Evolutionary conservation across 106 monocot species (phyloP).

Genomic region (Iris macrosiphon): DNA sequence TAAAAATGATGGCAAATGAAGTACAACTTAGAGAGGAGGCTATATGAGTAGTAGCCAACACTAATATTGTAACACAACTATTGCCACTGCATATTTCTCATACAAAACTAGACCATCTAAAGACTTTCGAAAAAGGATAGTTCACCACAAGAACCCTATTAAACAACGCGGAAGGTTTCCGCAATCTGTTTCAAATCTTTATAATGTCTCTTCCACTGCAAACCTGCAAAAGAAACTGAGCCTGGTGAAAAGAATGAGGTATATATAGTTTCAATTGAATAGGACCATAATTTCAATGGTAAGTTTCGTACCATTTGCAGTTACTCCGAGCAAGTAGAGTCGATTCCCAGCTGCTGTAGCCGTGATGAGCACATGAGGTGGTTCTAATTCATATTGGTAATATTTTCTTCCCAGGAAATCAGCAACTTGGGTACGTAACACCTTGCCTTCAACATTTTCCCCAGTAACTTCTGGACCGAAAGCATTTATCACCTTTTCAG

Average conservation of each 20-base stretch:
- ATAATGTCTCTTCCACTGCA: slow-evolving; percentile 90
- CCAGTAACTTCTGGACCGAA: slow-evolving; percentile 95
- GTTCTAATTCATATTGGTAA: slow-evolving; percentile 82
- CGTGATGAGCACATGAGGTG: slow-evolving; percentile 79
- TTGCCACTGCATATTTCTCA: too few relatives aligned
- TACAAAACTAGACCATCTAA: too few relatives aligned
- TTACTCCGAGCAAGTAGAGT: slow-evolving; percentile 79
- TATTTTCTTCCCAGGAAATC: slow-evolving; percentile 76
- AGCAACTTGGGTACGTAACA: slow-evolving; percentile 46
- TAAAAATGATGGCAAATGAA: too few relatives aligned
- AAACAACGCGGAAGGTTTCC: slow-evolving; percentile 63
- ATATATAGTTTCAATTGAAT: neutral
- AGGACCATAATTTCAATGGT: neutral
- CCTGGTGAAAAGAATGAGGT: neutral
- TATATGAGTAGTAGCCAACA: too few relatives aligned
- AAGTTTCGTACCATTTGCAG: slow-evolving; percentile 54
- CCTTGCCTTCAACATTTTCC: slow-evolving; percentile 93
- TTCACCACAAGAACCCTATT: neutral
- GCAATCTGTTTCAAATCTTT: slow-evolving; percentile 72
- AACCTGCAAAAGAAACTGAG: too few relatives aligned
- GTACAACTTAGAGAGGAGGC: too few relatives aligned
- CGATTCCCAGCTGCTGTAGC: slow-evolving; percentile 94
- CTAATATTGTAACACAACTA: too few relatives aligned
- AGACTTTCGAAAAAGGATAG: too few relatives aligned
- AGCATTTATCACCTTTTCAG: slow-evolving; percentile 79